Evolutionary conservation across 768 basidiomycete species (phyloP), one percentile per base, ranked within the genome.

Genomic region (Mycena olivaceomarginata): DNA sequence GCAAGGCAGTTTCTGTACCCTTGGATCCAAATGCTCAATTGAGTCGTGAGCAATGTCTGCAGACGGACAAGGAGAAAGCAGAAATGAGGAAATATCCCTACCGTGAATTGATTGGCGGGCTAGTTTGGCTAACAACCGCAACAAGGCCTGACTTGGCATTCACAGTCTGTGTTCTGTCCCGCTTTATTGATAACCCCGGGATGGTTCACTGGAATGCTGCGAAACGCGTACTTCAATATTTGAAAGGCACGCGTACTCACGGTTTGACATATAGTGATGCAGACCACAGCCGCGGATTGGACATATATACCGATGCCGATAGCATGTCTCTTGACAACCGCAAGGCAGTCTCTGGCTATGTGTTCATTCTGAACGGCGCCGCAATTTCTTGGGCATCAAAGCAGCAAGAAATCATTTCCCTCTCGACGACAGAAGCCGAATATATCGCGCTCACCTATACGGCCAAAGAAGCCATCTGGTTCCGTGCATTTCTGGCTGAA

Each of bases 1-100:
- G 60, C 20, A 76, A 76, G 53, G n/a, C 75, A 13, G 37, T 72
- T 41, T 76, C 75, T 0, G 65, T 72, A 31, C 75, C 75, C 20
- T 48, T 76, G 11, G 64, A 76, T 51, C 75, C 75, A 2, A 75
- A 43, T 31, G 48, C 40, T 51, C 67, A 75, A n/a, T 57, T 75
- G 10, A 63, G 31, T 0, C 57, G 51, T 3, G 62, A 68, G 11
- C 75, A 76, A 59, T 76, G 69, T 18, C 73, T 67, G 2, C 20
- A 12, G n/a, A 56, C 12, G 7, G 5, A 2, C 25, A 43, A 20
- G 67, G 68, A 56, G 4, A 10, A 11, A 31, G 16, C 3, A 5
- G 73, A 48, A n/a, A 74, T 74, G 72, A 10, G 45, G 16, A 67
- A 45, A 0, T 48, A 67, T 31, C 31, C 31, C 1, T 31, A 31